These are phyloP conservation scores for Tulasnella sp. DNA, from an alignment of 768 basidiomycete genomes.

Conservation along the genomic window DNA sequence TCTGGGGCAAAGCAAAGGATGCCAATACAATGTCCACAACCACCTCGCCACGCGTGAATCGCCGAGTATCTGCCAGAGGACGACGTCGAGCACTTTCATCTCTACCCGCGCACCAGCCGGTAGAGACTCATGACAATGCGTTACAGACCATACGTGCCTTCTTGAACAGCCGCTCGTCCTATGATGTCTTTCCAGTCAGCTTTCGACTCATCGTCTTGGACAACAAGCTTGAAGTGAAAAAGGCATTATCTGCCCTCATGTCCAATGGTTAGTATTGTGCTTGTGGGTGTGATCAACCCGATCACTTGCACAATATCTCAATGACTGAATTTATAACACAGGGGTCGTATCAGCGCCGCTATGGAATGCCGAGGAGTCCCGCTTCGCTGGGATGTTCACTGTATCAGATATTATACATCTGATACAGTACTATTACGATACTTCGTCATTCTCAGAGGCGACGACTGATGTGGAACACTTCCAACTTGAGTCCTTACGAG, in stretches of 20 bases:
- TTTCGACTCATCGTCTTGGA: slow-evolving; percentile 96
- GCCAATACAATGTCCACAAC: not conserved
- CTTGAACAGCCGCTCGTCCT: slow-evolving; percentile 76
- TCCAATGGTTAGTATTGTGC: slow-evolving; percentile 47
- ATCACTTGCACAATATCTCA: not conserved
- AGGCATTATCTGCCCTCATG: slow-evolving; percentile 75
- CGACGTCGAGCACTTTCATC: not conserved
- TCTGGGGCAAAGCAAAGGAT: too few relatives aligned
- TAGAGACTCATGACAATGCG: slow-evolving; percentile 27
- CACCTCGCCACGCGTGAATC: slow-evolving; percentile 1
- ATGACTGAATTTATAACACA: slow-evolving; percentile 27
- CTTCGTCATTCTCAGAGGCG: slow-evolving; percentile 72
- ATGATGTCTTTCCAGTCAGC: slow-evolving; percentile 95
- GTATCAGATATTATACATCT: slow-evolving; percentile 99
- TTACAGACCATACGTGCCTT: slow-evolving; percentile 56
- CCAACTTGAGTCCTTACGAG: slow-evolving; percentile 77
- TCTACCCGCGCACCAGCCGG: slow-evolving; percentile 1
- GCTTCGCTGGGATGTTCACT: slow-evolving; percentile 97
- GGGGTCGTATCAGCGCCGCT: slow-evolving; percentile 96
- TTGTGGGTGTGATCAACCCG: too few relatives aligned
- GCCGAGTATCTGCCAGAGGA: not conserved
- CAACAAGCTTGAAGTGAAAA: slow-evolving; percentile 90
- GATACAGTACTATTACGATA: slow-evolving; percentile 94
- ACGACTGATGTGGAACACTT: slow-evolving; percentile 88
- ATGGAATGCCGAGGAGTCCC: slow-evolving; percentile 91